Percentiles rank a stretch among this genome's conserved stretches.
Conservation (phyloP, 2,329 filamentous ascomycete genomes). For the Pseudodiploospora longispora region DNA sequence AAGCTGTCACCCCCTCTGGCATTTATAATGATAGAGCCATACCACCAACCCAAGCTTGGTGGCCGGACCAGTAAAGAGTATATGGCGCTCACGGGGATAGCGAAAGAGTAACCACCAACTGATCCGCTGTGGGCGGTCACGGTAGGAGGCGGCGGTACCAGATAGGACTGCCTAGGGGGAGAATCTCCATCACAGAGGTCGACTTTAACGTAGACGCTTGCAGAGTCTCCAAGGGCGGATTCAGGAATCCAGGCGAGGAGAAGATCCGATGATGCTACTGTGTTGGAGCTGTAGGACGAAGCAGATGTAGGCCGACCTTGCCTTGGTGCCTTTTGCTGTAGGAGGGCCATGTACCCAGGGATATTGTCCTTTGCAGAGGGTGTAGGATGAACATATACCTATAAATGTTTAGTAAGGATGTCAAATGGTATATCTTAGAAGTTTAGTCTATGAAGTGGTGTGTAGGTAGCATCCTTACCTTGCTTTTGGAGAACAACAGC, state of each 20-base stretch:
- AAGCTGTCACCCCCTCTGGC: slow-evolving; percentile 85
- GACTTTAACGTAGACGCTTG: slow-evolving; percentile 89
- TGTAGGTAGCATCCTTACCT: slow-evolving; percentile 44
- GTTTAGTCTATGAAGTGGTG: background rate
- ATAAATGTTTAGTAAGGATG: background rate
- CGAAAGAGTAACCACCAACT: slow-evolving; percentile 79
- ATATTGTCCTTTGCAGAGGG: slow-evolving; percentile 95
- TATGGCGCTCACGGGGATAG: slow-evolving; percentile 79
- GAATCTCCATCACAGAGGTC: slow-evolving; percentile 76
- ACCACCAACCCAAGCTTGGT: slow-evolving; percentile 97
- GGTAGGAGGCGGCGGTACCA: slow-evolving; percentile 86
- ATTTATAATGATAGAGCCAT: slow-evolving; percentile 91
- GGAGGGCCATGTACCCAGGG: slow-evolving; percentile 80
- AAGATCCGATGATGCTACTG: slow-evolving; percentile 59
- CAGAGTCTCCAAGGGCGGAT: slow-evolving; percentile 73
- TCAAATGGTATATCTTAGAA: background rate
- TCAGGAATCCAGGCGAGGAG: slow-evolving; percentile 93
- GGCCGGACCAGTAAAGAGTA: slow-evolving; percentile 87
- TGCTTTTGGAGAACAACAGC: slow-evolving; percentile 92
- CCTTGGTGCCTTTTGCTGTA: slow-evolving; percentile 69
- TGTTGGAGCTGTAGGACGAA: slow-evolving; percentile 23
- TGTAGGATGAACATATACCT: slow-evolving; percentile 95
- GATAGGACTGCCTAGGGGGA: slow-evolving; percentile 76
- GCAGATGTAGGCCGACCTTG: slow-evolving; percentile 30
- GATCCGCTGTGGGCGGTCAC: slow-evolving; percentile 66